Conservation (phyloP, 805 yeast species). For the Candida insectorum region DNA sequence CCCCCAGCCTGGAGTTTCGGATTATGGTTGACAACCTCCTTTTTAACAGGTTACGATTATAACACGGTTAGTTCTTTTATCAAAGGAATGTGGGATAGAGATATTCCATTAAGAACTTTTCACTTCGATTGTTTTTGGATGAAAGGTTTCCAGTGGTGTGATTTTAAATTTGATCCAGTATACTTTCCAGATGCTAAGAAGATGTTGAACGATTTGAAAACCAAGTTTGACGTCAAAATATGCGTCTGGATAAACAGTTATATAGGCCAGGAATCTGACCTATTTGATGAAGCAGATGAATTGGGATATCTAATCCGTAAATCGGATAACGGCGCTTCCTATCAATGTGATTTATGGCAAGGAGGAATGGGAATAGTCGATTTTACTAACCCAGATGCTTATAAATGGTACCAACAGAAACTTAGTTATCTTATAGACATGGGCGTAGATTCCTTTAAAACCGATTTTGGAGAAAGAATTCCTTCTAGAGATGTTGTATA, state of each 20-base stretch:
- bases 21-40: constrained; percentile 37
- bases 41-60: constrained; percentile 34
- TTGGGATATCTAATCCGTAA: constrained; percentile 28
- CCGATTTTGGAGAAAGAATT: constrained; percentile 38
- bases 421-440: constrained; percentile 23
- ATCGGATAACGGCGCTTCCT: constrained; percentile 22
- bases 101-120: constrained; percentile 30
- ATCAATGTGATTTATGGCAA: constrained; percentile 37
- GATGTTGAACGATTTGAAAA: constrained; percentile 23
- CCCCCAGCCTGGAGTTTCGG: constrained; percentile 40
- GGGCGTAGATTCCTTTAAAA: constrained; percentile 36
- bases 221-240: constrained; percentile 24
- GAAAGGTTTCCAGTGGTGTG: constrained; percentile 40
- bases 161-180: constrained; percentile 34
- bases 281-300: constrained; percentile 27
- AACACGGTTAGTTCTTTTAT: constrained; percentile 28
- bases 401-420: constrained; percentile 26
- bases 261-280: constrained; percentile 31
- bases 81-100: constrained; percentile 33
- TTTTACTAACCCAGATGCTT: constrained; percentile 35
- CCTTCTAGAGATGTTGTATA: constrained; percentile 26
- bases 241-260: constrained; percentile 38
- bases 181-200: constrained; percentile 28
- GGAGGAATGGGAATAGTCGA: constrained; percentile 39
- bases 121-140: constrained; percentile 40